Evolutionary conservation across 2,329 filamentous ascomycete genomes (phyloP).

Genomic region (Didymella glomerata): DNA sequence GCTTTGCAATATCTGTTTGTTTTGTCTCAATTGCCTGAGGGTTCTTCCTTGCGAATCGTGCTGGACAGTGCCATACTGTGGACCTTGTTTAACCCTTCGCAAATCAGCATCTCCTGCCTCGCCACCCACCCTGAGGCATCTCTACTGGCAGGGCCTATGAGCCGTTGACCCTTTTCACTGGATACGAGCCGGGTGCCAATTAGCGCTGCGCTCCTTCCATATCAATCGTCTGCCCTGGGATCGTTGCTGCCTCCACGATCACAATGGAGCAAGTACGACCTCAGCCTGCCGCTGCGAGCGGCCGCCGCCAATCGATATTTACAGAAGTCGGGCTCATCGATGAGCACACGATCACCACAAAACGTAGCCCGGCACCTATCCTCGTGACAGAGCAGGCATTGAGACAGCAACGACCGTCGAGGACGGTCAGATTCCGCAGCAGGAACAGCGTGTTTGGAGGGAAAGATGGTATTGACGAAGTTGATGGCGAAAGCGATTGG

Average conservation of each 20-base stretch:
- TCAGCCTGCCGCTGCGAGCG: constrained; percentile 33
- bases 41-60: constrained; percentile 19
- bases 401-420: constrained; percentile 37
- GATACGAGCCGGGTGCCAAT: neutral
- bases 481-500: constrained; percentile 41
- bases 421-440: constrained; percentile 46
- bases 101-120: constrained; percentile 19
- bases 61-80: constrained; percentile 19
- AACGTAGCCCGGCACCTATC: constrained; percentile 43
- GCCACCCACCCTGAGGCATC: constrained; percentile 9
- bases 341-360: constrained; percentile 39
- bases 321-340: constrained; percentile 50
- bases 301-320: constrained; percentile 47
- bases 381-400: constrained; percentile 28
- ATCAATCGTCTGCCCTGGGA: neutral
- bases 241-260: constrained; percentile 12
- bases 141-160: constrained; percentile 5
- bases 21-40: constrained; percentile 13
- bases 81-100: constrained; percentile 21
- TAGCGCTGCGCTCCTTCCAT: constrained; percentile 6
- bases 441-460: constrained; percentile 39
- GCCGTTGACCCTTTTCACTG: constrained; percentile 14
- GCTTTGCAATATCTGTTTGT: constrained; percentile 9
- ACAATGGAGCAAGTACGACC: constrained; percentile 43
- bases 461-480: constrained; percentile 21